These are phyloP conservation scores for Chloromonas sp. DNA, from an alignment of 163 green algal species.

Conservation along the genomic window DNA sequence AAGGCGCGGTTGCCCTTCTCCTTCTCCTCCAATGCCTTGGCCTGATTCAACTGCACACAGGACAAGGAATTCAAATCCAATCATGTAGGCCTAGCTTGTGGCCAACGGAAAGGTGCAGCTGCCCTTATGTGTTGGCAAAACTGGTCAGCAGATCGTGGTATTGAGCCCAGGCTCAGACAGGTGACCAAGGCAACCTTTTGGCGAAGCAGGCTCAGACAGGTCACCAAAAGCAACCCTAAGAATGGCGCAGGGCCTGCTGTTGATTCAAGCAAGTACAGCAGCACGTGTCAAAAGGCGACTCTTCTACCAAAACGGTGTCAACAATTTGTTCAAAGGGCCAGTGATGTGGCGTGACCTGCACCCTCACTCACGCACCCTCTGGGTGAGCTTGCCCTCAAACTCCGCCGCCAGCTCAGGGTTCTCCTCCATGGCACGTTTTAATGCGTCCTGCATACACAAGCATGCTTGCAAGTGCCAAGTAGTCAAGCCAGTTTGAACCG, in stretches of 20 bases:
- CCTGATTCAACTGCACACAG: slow-evolving; percentile 27
- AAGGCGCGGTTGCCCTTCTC: slow-evolving; percentile 74
- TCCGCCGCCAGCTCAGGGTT: slow-evolving; percentile 62
- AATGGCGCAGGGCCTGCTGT: no score
- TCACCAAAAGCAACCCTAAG: no score
- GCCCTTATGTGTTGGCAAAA: neutral
- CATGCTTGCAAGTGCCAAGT: neutral
- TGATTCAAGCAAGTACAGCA: no score
- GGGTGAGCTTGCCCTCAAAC: slow-evolving; percentile 31
- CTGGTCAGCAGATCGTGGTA: neutral
- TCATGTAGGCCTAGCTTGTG: neutral
- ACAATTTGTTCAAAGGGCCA: no score
- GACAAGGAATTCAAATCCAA: neutral
- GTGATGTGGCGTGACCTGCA: no score
- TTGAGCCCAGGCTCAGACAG: neutral
- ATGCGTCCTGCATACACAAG: slow-evolving; percentile 49
- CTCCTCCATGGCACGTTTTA: slow-evolving; percentile 64
- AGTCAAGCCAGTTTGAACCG: neutral
- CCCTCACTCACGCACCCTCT: slow-evolving; percentile 30
- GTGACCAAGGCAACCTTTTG: no score
- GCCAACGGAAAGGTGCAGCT: neutral
- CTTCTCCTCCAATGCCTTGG: slow-evolving; percentile 62
- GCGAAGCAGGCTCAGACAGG: no score
- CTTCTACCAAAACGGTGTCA: no score
- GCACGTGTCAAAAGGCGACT: no score